Base-by-base conservation (phyloP, 805 yeast genomes). In the Kazachstania psychrophila region DNA sequence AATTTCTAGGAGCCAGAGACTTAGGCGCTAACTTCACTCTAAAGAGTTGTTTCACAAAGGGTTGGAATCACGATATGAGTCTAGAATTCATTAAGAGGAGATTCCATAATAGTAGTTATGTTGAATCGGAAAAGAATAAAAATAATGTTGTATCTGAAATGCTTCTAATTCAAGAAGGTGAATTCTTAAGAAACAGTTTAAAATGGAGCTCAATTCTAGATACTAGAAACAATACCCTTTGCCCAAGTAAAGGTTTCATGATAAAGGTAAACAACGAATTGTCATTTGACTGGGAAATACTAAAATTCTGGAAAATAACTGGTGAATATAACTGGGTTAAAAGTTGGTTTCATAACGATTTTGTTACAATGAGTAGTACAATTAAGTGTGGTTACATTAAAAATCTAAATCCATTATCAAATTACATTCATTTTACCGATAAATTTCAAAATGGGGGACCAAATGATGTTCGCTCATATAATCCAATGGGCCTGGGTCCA, bases 381-480 rank as follows among this genome's bases (percentile, higher is more conserved):
- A 49, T 68, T 4, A 70, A 69, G 31, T 62, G 72, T 27, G 95
- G 95, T 4, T 65, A 67, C 38, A 62, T 84, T 20, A 60, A 64
- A 39, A 64, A 72, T 37, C 52, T 69, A 18, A 48, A 48, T 16
- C 34, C 45, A 9, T 46, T 36, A 41, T 50, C 42, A 38, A 60
- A 37, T 52, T 79, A 55, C 9, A 42, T 69, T 2, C 88, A 82
- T 49, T 52, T 79, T 22, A 70, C 79, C 52, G 98, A 89, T 57
- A 71, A 83, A 45, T 89, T 88, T 55, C 84, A 78, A 51, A 65
- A 83, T 31, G 94, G 96, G 13, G 96, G 95, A 0, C 72, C 77
- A 11, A 70, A 76, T 37, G 80, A 79, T 37, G 74, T 86, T 20
- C 66, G 81, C 39, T 86, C 88, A 1, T 84, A 81, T 51, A 66